Base-by-base conservation (phyloP, 768 basidiomycete species). In the Trametes punicea region DNA sequence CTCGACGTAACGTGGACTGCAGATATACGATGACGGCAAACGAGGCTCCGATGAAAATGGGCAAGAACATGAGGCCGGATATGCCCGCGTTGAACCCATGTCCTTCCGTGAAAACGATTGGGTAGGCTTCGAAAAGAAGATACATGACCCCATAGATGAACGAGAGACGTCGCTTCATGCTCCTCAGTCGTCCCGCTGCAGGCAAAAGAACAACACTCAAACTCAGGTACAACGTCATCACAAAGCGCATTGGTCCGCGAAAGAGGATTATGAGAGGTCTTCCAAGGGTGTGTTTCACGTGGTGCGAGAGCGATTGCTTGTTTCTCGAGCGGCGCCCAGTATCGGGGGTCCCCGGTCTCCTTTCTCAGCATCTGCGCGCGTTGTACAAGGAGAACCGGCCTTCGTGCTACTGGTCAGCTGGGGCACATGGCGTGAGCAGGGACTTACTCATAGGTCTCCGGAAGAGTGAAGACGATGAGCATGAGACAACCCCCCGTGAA, bases 221-320 rank as follows among this genome's bases (percentile, higher is more conserved):
- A 52, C 81, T 82, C 73, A 84, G 78, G 70, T 87, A 88, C 2
- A 79, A 42, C 0, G 81, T 82, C 25, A 84, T 70, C 0, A 79
- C 77, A 8, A 87, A 68, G n/a, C 87, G 68, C 74, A 88, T 86
- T 0, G 84, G 84, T 67, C 89, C 88, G n/a, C 67, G 73, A 57
- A 81, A 76, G 25, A 90, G 76, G 33, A 90, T 74, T 21, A 77
- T 70, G 69, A 85, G 86, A 0, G 88, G 88, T 15, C 80, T 74
- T 20, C 75, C 77, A 20, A 85, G 64, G 2, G 81, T 73, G 54
- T 74, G 67, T 61, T 81, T 78, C 2, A 77, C 36, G 16, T 75
- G 75, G 46, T 82, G 72, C 11, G 68, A 55, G 33, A 81, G 55
- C 1, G 73, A 69, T 42, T 76, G 63, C 33, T 73, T 70, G 23